A percentile compares a stretch with the other conserved stretches of the same genome.
Evolutionary conservation across 345 rosid genomes (phyloP).

Genomic region (Iberis pinnata): DNA sequence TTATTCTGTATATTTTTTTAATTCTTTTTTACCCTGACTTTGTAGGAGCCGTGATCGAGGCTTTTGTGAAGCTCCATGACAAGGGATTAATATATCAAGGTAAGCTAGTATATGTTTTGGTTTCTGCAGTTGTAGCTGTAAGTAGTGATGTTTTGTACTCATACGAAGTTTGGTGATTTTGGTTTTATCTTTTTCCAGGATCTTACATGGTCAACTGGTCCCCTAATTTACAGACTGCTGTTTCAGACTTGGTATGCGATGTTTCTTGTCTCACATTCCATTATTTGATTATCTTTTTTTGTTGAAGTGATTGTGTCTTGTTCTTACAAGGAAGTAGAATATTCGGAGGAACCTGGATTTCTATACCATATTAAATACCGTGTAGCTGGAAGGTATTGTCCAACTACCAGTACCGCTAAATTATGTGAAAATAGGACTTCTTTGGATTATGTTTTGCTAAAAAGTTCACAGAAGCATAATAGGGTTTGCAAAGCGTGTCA

Average conservation of each 20-base stretch:
- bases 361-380: slow-evolving; percentile 90
- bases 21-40: slow-evolving; percentile 11
- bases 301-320: slow-evolving; percentile 16
- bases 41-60: slow-evolving; percentile 88
- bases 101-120: slow-evolving; percentile 16
- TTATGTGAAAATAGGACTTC: too few species aligned
- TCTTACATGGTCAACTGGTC: slow-evolving; percentile 99
- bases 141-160: slow-evolving; percentile 3
- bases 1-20: slow-evolving; percentile 14
- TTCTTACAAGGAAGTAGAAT: slow-evolving; percentile 81
- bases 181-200: slow-evolving; percentile 42
- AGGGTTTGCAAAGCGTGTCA: too few species aligned
- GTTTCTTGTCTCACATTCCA: slow-evolving; percentile 24
- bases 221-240: slow-evolving; percentile 95
- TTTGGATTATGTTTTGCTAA: too few species aligned
- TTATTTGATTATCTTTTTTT: slow-evolving; percentile 8
- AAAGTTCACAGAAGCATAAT: too few species aligned
- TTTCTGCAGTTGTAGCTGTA: neutral
- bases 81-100: slow-evolving; percentile 97
- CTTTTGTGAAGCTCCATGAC: slow-evolving; percentile 83
- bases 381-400: slow-evolving; percentile 78
- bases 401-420: slow-evolving; percentile 3
- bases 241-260: slow-evolving; percentile 87
- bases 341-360: slow-evolving; percentile 86
- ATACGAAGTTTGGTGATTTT: slow-evolving; percentile 10